Base-by-base conservation (phyloP, 805 yeast species). In the Brettanomyces naardenensis region DNA sequence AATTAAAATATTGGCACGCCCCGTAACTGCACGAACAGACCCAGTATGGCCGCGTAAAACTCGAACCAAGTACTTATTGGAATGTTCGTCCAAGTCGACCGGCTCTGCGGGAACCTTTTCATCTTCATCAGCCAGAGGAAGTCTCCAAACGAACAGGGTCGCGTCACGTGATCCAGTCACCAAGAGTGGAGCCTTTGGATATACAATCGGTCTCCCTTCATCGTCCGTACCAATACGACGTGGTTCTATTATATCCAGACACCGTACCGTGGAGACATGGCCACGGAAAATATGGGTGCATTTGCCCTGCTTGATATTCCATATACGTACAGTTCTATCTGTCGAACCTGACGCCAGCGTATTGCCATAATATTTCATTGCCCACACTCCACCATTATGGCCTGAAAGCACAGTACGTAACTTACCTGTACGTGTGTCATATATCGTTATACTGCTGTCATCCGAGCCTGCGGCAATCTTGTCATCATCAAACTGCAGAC, bases 331-430 rank as follows among this genome's bases (percentile, higher is more conserved):
- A 0, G 95, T 80, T 48, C 96, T 73, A 61, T 92, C 98, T 0
- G 97, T 90, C 2, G 95, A 82, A 0, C 97, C 98, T 42, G 94
- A 83, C 1, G 90, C 95, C 32, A 92, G 67, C 6, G 88, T 86
- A 50, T 80, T 77, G 18, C 85, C 88, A 38, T 74, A 68, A 54
- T 88, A 89, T 59, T 90, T 87, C 56, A 92, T 69, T 1, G 98
- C 97, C 98, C 98, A 92, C 4, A 92, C 98, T 28, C 98, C 98
- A 32, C 98, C 98, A 38, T 83, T 95, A 54, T 92, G 98, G 6
- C 96, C 97, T 31, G 70, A 67, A 31, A 92, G 66, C 5, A 78
- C 77, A 30, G 71, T 65, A 6, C 78, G 51, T 36, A 80, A 65
- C 30, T 64, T 62, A 4, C 97, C 97, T 1, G 83, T 75, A 22